Evolutionary conservation across 2,329 filamentous ascomycete species (phyloP), one percentile per base, ranked within the genome.

Genomic region (Fusarium torulosum): DNA sequence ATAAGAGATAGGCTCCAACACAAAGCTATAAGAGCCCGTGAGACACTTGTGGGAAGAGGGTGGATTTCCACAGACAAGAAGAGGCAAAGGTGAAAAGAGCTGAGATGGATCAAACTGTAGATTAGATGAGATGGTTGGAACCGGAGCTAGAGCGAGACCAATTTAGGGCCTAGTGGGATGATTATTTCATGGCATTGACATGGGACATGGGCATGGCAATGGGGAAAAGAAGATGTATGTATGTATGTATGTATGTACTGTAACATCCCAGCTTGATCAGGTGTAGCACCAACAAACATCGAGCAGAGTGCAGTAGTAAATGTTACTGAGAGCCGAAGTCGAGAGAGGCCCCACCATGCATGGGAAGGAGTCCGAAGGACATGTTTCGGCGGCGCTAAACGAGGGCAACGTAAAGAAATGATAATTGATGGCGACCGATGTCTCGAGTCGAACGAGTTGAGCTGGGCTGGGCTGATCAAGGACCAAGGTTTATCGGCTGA

Each of bases 71-170:
- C 53, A 33, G 47, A 25, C 33, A 47, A 43, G 19, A 54, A 51
- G 53, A 66, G 53, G 40, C 43, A 49, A 29, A 21, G 31, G 27
- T 17, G 41, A 38, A 40, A 54, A 33, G n/a, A 15, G 50, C 13
- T 35, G 40, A 52, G 61, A 59, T 62, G 49, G 50, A 35, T 38
- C 31, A 51, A 40, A 56, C 17, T 37, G n/a, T 56, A 46, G 53
- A 63, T 56, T 52, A 69, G 51, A 63, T 59, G 37, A 67, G 52
- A 69, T 59, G 47, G 14, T 52, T n/a, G 25, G 27, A 47, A 40
- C 44, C 47, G 46, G 33, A 52, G 51, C 20, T 21, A 60, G 8
- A 19, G 11, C 25, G 27, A 14, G 27, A 29, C 23, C 19, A 25
- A 54, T n/a, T n/a, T 37, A 38, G 44, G 31, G 21, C n/a, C 15